Conservation (phyloP, 805 yeast species). For the Candida dajiaensis region DNA sequence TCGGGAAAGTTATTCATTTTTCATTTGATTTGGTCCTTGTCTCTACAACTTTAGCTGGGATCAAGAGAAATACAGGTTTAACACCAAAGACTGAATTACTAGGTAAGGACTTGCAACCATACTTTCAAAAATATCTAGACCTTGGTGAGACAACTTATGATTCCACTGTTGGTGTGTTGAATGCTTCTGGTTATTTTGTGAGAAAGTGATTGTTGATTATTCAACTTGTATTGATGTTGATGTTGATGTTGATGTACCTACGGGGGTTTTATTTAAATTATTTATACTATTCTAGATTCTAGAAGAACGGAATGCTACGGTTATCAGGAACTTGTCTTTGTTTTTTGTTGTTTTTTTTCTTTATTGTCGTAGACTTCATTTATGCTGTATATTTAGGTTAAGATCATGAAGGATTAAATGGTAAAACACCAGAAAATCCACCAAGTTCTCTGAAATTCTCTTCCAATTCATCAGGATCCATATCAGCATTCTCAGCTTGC, state of each 20-base stretch:
- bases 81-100: conserved; percentile 48
- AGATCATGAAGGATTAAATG: conserved; percentile 21
- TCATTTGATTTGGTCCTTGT: conserved; percentile 55
- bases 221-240: too few species aligned
- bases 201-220: too few species aligned
- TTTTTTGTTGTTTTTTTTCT: too few species aligned
- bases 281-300: background rate
- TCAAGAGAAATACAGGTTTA: conserved; percentile 66
- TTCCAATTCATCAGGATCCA: conserved; percentile 14
- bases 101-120: conserved; percentile 39
- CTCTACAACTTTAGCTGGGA: conserved; percentile 66
- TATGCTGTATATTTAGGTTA: background rate
- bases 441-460: conserved; percentile 10
- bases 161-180: conserved; percentile 60
- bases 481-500: conserved; percentile 13
- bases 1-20: conserved; percentile 52
- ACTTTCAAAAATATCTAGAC: conserved; percentile 62
- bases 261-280: too few species aligned
- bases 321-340: too few species aligned
- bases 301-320: background rate
- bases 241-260: background rate
- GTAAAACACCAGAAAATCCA: conserved; percentile 16
- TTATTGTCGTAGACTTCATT: background rate
- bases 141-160: conserved; percentile 85
- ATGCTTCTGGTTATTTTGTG: conserved; percentile 67